Conservation (phyloP, 768 basidiomycete genomes). For the Cytidiella melzeri region DNA sequence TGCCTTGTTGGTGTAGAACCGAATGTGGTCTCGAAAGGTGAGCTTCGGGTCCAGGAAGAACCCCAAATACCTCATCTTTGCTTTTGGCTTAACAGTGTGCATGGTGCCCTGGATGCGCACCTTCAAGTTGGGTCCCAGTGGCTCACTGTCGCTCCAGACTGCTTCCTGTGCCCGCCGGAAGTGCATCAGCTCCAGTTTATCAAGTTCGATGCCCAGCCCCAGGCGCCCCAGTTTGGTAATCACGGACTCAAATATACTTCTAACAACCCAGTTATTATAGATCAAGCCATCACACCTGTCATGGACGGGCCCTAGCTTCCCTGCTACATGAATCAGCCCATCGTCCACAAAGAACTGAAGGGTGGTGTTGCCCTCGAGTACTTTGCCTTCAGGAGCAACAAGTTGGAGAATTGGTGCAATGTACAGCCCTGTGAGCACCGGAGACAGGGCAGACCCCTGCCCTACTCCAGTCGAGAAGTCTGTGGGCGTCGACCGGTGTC, state of each 20-base stretch:
- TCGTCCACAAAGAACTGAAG: constrained; percentile 15
- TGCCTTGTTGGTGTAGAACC: too few species aligned
- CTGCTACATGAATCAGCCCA: constrained; percentile 8
- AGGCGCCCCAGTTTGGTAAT: constrained; percentile 2
- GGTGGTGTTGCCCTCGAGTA: background rate
- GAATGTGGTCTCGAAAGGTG: constrained; percentile 10
- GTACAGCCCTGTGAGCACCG: too few species aligned
- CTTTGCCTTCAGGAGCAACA: background rate
- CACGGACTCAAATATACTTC: background rate
- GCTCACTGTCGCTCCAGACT: background rate
- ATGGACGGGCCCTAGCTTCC: background rate
- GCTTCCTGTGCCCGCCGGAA: constrained; percentile 3
- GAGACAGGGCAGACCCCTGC: too few species aligned
- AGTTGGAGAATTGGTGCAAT: too few species aligned
- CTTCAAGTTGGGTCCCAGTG: background rate
- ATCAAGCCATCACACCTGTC: constrained; percentile 1
- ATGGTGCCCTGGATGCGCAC: constrained; percentile 5
- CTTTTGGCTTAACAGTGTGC: constrained; percentile 6
- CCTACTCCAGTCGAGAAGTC: constrained; percentile 7
- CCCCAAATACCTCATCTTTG: too few species aligned
- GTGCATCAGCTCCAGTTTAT: constrained; percentile 17
- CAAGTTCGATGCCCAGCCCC: too few species aligned
- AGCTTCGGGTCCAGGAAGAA: constrained; percentile 15
- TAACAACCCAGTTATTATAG: background rate
- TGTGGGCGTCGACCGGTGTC: background rate